Evolutionary conservation across 306 rosid genomes (phyloP).

Genomic region (Fragaria vesca): DNA sequence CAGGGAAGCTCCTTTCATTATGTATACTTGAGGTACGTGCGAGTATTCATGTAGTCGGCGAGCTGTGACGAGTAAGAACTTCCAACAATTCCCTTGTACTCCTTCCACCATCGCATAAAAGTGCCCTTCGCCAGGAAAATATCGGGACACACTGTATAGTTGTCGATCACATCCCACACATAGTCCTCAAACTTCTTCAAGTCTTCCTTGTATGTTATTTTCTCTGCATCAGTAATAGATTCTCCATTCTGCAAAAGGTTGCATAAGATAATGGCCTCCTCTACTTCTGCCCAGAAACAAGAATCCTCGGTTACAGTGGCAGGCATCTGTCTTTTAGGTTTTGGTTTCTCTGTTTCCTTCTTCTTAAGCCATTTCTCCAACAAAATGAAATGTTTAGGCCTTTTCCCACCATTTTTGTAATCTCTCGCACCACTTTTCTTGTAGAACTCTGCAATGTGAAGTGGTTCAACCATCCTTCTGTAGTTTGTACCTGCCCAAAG

Average conservation of each 20-base stretch:
- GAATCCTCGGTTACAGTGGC: conserved; percentile 53
- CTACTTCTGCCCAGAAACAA: conserved; percentile 75
- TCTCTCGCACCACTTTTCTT: not conserved
- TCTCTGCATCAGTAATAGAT: not conserved
- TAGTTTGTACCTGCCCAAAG: conserved; percentile 48
- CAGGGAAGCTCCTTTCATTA: conserved; percentile 8
- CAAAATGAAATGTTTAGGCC: conserved; percentile 37
- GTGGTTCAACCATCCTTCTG: conserved; percentile 69
- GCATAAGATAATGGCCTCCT: conserved; percentile 51
- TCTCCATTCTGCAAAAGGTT: not conserved
- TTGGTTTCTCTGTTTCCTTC: not conserved
- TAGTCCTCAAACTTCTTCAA: conserved; percentile 48
- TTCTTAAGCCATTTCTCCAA: conserved; percentile 44
- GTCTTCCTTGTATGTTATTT: not conserved
- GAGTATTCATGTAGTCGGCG: conserved; percentile 31
- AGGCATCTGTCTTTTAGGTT: conserved; percentile 4
- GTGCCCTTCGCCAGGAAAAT: conserved; percentile 50
- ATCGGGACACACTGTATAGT: conserved; percentile 51
- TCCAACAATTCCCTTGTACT: conserved; percentile 32
- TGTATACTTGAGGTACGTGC: conserved; percentile 21
- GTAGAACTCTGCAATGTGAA: conserved; percentile 53
- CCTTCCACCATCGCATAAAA: conserved; percentile 66
- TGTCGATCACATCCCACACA: conserved; percentile 39
- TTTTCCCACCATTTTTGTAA: conserved; percentile 16
- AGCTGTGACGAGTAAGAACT: conserved; percentile 19